These are phyloP conservation scores for Mychonastes homosphaera DNA, from an alignment of 139 green algal species.

Conservation along the genomic window DNA sequence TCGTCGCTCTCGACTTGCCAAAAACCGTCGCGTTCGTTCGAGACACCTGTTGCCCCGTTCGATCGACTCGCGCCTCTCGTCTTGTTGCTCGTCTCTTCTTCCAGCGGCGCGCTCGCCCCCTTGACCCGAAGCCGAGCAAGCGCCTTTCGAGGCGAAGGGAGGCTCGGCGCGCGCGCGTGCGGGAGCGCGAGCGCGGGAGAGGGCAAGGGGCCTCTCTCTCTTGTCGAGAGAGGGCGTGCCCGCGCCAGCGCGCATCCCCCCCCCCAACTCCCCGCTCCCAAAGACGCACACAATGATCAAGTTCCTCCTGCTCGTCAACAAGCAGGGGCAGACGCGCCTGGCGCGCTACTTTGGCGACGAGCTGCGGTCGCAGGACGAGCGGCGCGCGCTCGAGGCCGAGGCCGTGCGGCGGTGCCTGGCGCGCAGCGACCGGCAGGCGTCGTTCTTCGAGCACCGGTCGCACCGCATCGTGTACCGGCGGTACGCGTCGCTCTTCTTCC, in stretches of 20 bases:
- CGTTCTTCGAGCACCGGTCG: slow-evolving; percentile 86
- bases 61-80: no score
- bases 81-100: no score
- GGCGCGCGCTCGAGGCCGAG: slow-evolving; percentile 76
- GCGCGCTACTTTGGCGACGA: slow-evolving; percentile 88
- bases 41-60: no score
- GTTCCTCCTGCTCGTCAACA: slow-evolving; percentile 97
- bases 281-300: slow-evolving; percentile 54
- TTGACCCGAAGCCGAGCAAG: no score
- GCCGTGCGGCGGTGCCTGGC: slow-evolving; percentile 93
- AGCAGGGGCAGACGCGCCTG: slow-evolving; percentile 95
- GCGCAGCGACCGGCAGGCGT: slow-evolving; percentile 85
- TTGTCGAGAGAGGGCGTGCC: neutral
- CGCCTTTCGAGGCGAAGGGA: no score
- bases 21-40: no score
- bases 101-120: no score
- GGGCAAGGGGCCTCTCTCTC: no score
- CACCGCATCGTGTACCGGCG: slow-evolving; percentile 92
- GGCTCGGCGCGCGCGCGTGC: no score
- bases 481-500: slow-evolving; percentile 96
- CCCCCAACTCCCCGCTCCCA: neutral
- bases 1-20: no score
- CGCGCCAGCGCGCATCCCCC: no score
- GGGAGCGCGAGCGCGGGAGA: no score
- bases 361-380: slow-evolving; percentile 62